Base-by-base conservation (phyloP, 2,329 filamentous ascomycete genomes). In the Xylariaceae sp. region DNA sequence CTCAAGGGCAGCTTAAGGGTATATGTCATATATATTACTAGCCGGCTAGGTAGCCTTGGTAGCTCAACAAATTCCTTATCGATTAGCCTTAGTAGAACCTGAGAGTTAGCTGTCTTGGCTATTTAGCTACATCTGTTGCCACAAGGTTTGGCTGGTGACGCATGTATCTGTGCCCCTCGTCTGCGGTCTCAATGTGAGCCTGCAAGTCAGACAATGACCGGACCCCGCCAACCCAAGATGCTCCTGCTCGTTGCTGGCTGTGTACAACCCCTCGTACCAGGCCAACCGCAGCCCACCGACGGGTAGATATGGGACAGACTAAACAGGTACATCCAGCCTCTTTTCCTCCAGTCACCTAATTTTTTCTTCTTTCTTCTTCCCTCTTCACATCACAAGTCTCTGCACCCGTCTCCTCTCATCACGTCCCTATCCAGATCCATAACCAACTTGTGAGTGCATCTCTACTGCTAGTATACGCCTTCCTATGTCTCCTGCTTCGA, bases 131-230 rank as follows among this genome's bases (percentile, higher is more conserved):
- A 27, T 44, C 27, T n/a, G n/a, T 24, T 13, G 3, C n/a, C n/a
- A 3, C 24, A 29, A 27, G 23, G 26, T 15, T 37, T 50, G 41
- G 30, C 26, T 18, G 39, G 35, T 3, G 16, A 20, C 9, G 13
- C 15, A 40, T 27, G 54, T 54, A 54, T 3, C 50, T 32, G 4
- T 54, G 50, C 54, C 54, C 54, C 54, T 57, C 54, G 46, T 54
- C 37, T 41, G 36, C 23, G 27, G 10, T 18, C 35, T 6, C 18
- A 37, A 43, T 26, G 24, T 41, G 21, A 21, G 26, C 15, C 40
- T 21, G n/a, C 50, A 43, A 20, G 37, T 54, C 41, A 41, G 50
- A 47, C 45, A 36, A 53, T 39, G 49, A 49, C 23, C 45, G 44
- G 50, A 57, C 55, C 55, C 55, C 50, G 51, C 54, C 54, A 54